Conservation (phyloP, 768 basidiomycete genomes). For the Termitomyces heimii region DNA sequence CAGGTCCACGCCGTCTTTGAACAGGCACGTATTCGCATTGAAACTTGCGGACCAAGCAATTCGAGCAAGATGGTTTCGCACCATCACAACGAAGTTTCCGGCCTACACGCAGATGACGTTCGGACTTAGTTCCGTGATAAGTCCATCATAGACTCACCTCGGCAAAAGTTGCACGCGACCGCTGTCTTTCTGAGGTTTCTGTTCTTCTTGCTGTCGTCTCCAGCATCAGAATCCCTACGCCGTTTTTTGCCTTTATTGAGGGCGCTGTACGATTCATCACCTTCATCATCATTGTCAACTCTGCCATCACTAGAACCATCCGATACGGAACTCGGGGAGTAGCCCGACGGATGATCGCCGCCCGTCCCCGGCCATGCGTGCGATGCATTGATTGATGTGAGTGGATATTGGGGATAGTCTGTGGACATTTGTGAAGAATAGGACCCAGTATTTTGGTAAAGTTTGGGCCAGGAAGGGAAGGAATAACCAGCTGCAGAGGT, state of each 20-base stretch:
- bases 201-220: constrained; percentile 20
- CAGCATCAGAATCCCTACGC: constrained; percentile 20
- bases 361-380: constrained; percentile 7
- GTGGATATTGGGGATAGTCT: constrained; percentile 5
- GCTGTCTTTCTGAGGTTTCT: constrained; percentile 40
- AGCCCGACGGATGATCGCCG: constrained; percentile 10
- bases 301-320: constrained; percentile 16
- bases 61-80: constrained; percentile 52
- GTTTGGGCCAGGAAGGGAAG: constrained; percentile 4
- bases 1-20: constrained; percentile 62
- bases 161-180: constrained; percentile 75
- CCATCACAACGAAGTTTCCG: constrained; percentile 77
- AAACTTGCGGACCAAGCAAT: constrained; percentile 50
- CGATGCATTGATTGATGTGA: constrained; percentile 10
- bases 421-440: not conserved
- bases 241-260: constrained; percentile 25
- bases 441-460: not conserved
- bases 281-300: constrained; percentile 19
- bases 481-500: constrained; percentile 1
- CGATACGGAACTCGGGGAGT: constrained; percentile 16
- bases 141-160: constrained; percentile 36
- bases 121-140: not conserved
- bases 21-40: constrained; percentile 49
- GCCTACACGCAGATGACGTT: constrained; percentile 28
- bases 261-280: constrained; percentile 15